phyloP scores from a whole-genome alignment of 495 filamentous ascomycete species.

The Acidiella bohemica region DNA sequence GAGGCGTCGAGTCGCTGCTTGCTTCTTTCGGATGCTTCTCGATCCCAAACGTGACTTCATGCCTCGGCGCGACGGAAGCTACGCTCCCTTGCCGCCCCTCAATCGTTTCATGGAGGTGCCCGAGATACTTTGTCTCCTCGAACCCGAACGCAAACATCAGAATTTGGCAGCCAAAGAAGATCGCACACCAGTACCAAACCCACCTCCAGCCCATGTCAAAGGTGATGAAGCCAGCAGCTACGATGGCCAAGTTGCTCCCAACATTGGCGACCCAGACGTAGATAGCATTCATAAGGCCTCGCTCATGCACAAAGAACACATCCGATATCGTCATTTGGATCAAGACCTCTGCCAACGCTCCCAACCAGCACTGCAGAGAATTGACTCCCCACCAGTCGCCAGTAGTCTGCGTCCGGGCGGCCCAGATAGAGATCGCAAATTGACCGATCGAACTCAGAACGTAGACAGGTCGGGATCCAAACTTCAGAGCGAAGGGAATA shows the following conservation, averaged over 20 bases:
- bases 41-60: not conserved
- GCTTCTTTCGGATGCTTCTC: not conserved
- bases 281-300: constrained; percentile 31
- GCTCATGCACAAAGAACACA: constrained; percentile 38
- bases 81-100: constrained; percentile 12
- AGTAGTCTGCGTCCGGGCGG: constrained; percentile 24
- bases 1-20: not conserved
- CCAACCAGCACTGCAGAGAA: constrained; percentile 27
- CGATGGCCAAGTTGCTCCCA: constrained; percentile 30
- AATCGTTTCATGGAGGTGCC: constrained; percentile 7
- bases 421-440: constrained; percentile 31
- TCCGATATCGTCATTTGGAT: constrained; percentile 38
- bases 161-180: constrained; percentile 31
- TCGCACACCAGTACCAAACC: constrained; percentile 39
- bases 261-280: constrained; percentile 28
- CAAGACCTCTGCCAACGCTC: constrained; percentile 32
- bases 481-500: constrained; percentile 36
- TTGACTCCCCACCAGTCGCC: constrained; percentile 29
- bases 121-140: constrained; percentile 33
- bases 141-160: constrained; percentile 31
- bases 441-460: constrained; percentile 29
- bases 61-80: not conserved
- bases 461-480: constrained; percentile 35
- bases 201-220: constrained; percentile 33
- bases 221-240: constrained; percentile 35